Percentiles rank a stretch among this genome's conserved stretches.
phyloP scores from a whole-genome alignment of 108 stramenopile genomes.

The Nitzschia inconspicua region DNA sequence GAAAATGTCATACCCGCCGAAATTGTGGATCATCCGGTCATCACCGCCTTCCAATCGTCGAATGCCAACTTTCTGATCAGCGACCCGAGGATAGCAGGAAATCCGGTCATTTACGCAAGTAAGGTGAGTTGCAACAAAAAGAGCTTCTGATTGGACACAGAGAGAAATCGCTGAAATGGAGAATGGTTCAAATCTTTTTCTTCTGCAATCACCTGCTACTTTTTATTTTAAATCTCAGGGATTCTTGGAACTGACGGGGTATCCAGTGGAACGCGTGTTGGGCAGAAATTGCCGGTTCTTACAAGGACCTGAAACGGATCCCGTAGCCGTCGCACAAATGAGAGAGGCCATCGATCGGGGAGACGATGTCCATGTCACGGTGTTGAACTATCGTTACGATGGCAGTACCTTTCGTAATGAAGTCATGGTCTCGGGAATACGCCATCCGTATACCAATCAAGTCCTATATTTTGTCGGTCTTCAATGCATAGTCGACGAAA shows the following conservation, averaged over 20 bases:
- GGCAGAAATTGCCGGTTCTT: constrained; percentile 85
- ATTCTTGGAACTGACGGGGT: constrained; percentile 78
- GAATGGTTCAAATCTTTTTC: too few species aligned
- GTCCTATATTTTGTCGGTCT: constrained; percentile 78
- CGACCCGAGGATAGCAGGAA: constrained; percentile 63
- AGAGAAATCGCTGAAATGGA: too few species aligned
- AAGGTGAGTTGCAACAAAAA: too few species aligned
- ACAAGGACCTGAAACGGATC: constrained; percentile 80
- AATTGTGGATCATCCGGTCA: constrained; percentile 8
- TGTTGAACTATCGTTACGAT: constrained; percentile 83
- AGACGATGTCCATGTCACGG: constrained; percentile 59
- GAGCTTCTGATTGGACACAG: too few species aligned
- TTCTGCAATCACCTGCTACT: too few species aligned
- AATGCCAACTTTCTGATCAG: constrained; percentile 81
- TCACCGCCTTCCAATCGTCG: constrained; percentile 63
- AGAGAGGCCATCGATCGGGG: constrained; percentile 64
- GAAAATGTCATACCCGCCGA: not conserved
- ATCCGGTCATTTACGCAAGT: constrained; percentile 39
- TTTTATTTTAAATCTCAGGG: too few species aligned
- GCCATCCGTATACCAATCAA: constrained; percentile 56
- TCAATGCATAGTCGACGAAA: constrained; percentile 52
- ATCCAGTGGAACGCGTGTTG: constrained; percentile 56
- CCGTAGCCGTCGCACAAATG: constrained; percentile 62
- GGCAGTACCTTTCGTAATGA: constrained; percentile 87
- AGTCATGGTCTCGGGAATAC: constrained; percentile 70